A percentile compares a stretch with the other conserved stretches of the same genome.
Conservation (phyloP, 257 asterid genomes). For the Mentha longifolia region DNA sequence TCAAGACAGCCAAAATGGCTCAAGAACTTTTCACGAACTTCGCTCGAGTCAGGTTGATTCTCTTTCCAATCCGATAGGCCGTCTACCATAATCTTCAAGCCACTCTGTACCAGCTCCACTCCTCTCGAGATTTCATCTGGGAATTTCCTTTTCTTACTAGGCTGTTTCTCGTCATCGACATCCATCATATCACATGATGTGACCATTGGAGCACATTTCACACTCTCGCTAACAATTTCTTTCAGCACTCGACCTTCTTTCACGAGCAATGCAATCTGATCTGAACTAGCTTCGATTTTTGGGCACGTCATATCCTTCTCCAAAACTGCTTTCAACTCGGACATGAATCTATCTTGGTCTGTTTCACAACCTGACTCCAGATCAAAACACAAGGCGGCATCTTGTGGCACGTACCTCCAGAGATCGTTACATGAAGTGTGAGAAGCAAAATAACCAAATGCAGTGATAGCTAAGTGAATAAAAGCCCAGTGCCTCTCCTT, state of each 20-base stretch:
- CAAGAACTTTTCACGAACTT: constrained; percentile 60
- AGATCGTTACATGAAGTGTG: constrained; percentile 73
- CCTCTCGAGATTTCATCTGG: constrained; percentile 81
- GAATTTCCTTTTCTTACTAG: constrained; percentile 74
- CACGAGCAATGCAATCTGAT: constrained; percentile 50
- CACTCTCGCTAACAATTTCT: constrained; percentile 34
- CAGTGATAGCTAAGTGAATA: constrained; percentile 69
- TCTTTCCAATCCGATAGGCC: constrained; percentile 77
- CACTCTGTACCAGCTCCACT: constrained; percentile 76
- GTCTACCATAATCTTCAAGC: constrained; percentile 75
- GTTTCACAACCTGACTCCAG: constrained; percentile 64
- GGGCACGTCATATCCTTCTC: constrained; percentile 75
- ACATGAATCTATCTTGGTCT: constrained; percentile 83
- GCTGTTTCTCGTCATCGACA: constrained; percentile 54
- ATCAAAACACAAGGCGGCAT: constrained; percentile 91
- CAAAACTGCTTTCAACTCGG: constrained; percentile 72
- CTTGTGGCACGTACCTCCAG: constrained; percentile 90
- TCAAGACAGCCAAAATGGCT: constrained; percentile 71
- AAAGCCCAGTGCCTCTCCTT: constrained; percentile 94
- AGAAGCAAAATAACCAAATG: constrained; percentile 87
- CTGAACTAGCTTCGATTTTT: constrained; percentile 36
- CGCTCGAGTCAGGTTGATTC: constrained; percentile 50
- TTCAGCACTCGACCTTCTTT: constrained; percentile 66
- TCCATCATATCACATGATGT: constrained; percentile 63
- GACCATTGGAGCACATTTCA: constrained; percentile 33